Base-by-base conservation (phyloP, 192 early-diverging fungal species). In the Phlyctochytrium arcticum region DNA sequence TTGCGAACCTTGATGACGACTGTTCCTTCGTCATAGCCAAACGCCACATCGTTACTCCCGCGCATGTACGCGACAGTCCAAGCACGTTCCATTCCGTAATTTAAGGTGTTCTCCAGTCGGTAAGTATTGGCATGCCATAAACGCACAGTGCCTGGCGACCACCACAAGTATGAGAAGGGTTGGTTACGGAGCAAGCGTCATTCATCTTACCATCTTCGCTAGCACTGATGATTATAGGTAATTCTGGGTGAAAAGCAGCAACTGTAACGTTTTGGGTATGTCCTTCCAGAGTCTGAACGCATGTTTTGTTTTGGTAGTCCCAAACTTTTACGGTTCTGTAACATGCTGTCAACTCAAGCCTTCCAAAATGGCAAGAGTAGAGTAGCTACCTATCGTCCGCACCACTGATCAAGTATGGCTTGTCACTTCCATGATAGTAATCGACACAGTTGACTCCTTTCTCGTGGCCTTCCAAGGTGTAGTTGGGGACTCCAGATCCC, bases 281-380 rank as follows among this genome's bases (percentile, higher is more conserved):
- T 6, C 97, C 97, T 75, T 98, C 95, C 55, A 99, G 84, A 6
- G 96, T 99, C 75, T 96, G 94, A 12, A 99, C 95, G 72, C 96
- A 98, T 19, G 92, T 93, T 76, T 96, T 98, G 85, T 98, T 99
- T 70, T 98, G 96, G 73, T 98, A 98, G 72, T 99, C 97, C 97
- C 97, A 99, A 33, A 99, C 89, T 60, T 96, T 97, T 65, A 92
- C 85, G 32, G 87, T 60, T 34, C 88, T 90, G 57, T 4, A 15
- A 48, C 12, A 24, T 29, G 39, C 2, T 29, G n/a, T 32, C 36
- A 23, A n/a, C n/a, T n/a, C n/a, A 21, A 42, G 5, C 27, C 44
- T 34, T 61, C 39, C 30, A 62, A 48, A 58, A 4, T 34, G 5
- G 24, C 9, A 62, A 48, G 21, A 54, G 23, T 17, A 10, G 29